Evolutionary conservation across 805 yeast genomes (phyloP).

Genomic region (Monosporozyma yasuniensis): DNA sequence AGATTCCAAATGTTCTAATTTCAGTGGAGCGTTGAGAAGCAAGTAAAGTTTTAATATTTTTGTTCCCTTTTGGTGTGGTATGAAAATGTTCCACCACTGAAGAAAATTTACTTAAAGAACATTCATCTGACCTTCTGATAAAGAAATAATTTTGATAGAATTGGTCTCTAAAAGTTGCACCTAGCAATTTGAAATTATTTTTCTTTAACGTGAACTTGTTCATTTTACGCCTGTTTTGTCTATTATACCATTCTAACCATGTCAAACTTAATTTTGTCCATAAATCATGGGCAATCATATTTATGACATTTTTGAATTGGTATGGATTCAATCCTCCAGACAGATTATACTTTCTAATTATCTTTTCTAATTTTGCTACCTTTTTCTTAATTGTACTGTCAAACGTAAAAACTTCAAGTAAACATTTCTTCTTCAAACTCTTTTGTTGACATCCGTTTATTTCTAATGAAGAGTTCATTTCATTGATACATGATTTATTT

Average conservation of each 20-base stretch:
- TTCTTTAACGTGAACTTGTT: not conserved
- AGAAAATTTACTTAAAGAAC: not conserved
- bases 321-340: not conserved
- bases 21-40: not conserved
- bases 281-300: not conserved
- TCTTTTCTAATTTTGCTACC: not conserved
- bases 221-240: too few relatives aligned
- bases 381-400: not conserved
- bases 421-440: not conserved
- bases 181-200: not conserved
- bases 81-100: not conserved
- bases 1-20: slow-evolving; percentile 4
- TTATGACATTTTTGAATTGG: not conserved
- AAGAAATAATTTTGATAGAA: not conserved
- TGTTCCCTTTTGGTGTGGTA: not conserved
- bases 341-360: not conserved
- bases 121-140: not conserved
- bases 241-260: not conserved
- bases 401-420: not conserved
- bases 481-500: not conserved
- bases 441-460: not conserved
- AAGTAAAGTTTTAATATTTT: not conserved
- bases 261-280: not conserved
- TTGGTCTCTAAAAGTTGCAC: not conserved
- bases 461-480: not conserved